Conservation (phyloP, 805 yeast species). For the Kodamaea nitidulidarum region DNA sequence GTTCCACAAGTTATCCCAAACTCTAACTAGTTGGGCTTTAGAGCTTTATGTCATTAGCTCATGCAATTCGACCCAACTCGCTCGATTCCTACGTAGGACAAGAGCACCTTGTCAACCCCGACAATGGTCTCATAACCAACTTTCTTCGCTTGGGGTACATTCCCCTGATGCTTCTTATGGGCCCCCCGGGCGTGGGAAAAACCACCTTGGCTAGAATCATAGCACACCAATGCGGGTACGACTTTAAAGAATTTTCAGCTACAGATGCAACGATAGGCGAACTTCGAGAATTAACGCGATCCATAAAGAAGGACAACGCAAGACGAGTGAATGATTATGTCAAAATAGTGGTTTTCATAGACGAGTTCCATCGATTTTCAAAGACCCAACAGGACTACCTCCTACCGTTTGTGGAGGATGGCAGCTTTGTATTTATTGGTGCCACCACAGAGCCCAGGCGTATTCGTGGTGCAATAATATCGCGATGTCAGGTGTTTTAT, state of each 20-base stretch:
- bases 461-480: slow-evolving; percentile 73
- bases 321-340: slow-evolving; percentile 28
- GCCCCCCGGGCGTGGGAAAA: slow-evolving; percentile 95
- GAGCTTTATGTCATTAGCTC: slow-evolving; percentile 33
- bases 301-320: slow-evolving; percentile 40
- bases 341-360: slow-evolving; percentile 64
- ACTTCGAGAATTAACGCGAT: slow-evolving; percentile 55
- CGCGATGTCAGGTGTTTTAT: slow-evolving; percentile 79
- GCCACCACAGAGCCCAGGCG: slow-evolving; percentile 94
- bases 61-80: slow-evolving; percentile 71
- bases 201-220: slow-evolving; percentile 74
- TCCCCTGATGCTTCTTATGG: slow-evolving; percentile 90
- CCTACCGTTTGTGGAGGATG: slow-evolving; percentile 79
- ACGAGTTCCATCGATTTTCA: slow-evolving; percentile 88
- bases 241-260: slow-evolving; percentile 81
- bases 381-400: slow-evolving; percentile 86
- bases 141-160: slow-evolving; percentile 60
- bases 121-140: slow-evolving; percentile 58
- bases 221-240: slow-evolving; percentile 49
- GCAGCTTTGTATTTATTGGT: slow-evolving; percentile 78
- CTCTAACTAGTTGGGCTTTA: not conserved
- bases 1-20: not conserved
- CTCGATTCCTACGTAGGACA: slow-evolving; percentile 82
- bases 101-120: slow-evolving; percentile 60
- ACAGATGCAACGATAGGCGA: slow-evolving; percentile 68